These are phyloP conservation scores for Cucurbita maxima DNA, from an alignment of 306 rosid species.

Conservation along the genomic window DNA sequence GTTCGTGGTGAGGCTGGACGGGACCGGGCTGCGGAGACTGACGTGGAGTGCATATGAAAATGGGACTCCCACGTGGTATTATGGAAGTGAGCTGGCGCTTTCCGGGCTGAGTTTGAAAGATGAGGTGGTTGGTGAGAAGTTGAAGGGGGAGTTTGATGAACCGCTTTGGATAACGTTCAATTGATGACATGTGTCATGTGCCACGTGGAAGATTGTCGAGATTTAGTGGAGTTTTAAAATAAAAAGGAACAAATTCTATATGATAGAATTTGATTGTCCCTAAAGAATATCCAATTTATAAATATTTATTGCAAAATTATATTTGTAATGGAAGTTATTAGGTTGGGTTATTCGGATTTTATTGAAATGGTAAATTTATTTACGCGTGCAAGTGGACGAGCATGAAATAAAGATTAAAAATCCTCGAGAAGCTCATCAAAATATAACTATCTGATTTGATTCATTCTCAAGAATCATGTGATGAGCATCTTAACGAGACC, in stretches of 20 bases:
- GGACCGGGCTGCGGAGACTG: conserved; percentile 67
- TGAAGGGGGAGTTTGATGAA: conserved; percentile 49
- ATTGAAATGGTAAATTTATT: no score
- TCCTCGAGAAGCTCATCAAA: no score
- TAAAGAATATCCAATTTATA: not conserved
- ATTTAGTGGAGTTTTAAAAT: not conserved
- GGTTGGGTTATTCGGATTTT: not conserved
- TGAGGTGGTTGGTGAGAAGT: conserved; percentile 21
- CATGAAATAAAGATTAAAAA: no score
- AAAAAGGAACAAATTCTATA: not conserved
- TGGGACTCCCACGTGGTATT: conserved; percentile 65
- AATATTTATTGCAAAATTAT: not conserved
- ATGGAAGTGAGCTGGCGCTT: conserved; percentile 14
- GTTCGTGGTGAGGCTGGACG: conserved; percentile 46
- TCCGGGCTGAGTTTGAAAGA: conserved; percentile 4
- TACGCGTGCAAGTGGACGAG: no score
- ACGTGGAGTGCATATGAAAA: conserved; percentile 64
- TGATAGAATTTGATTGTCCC: not conserved
- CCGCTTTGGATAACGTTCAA: conserved; percentile 55
- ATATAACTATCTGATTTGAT: no score
- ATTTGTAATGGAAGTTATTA: not conserved
- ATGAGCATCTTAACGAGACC: no score
- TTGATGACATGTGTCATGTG: not conserved
- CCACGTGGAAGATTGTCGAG: no score
- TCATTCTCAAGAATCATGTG: no score